Percentiles rank a stretch among this genome's conserved stretches.
These are phyloP conservation scores for Ustilago xerochloae DNA, from an alignment of 1,284 basidiomycete species.

Conservation along the genomic window DNA sequence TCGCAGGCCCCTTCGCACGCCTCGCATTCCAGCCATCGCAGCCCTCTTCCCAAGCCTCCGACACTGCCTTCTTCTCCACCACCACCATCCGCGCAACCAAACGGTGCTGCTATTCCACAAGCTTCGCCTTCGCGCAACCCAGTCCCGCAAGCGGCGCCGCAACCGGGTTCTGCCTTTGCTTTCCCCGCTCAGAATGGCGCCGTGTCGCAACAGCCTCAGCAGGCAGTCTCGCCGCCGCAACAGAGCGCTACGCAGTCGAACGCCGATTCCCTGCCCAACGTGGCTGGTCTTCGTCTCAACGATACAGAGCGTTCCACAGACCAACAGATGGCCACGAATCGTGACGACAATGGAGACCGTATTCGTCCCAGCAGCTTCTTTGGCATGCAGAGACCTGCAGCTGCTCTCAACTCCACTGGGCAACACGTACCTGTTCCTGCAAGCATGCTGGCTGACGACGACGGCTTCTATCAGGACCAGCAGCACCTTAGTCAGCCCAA, in stretches of 20 bases:
- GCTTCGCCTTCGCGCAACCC: slow-evolving; percentile 6
- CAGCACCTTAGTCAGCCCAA: slow-evolving; percentile 32
- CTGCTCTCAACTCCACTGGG: slow-evolving; percentile 42
- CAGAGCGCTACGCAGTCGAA: background rate
- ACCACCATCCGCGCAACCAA: slow-evolving; percentile 1
- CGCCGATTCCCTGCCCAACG: slow-evolving; percentile 6
- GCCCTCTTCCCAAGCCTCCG: slow-evolving; percentile 34
- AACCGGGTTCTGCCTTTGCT: slow-evolving; percentile 8
- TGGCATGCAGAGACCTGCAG: slow-evolving; percentile 54
- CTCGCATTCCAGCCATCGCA: slow-evolving; percentile 30
- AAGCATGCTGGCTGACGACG: slow-evolving; percentile 33
- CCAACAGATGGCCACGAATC: slow-evolving; percentile 1
- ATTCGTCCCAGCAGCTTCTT: slow-evolving; percentile 55
- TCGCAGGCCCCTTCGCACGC: slow-evolving; percentile 23
- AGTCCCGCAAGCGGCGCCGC: background rate
- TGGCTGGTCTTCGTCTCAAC: slow-evolving; percentile 22
- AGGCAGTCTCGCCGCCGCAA: background rate
- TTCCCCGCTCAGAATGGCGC: slow-evolving; percentile 9
- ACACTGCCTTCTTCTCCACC: slow-evolving; percentile 17
- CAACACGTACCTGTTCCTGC: slow-evolving; percentile 41
- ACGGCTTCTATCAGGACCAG: slow-evolving; percentile 39
- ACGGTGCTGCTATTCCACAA: slow-evolving; percentile 6
- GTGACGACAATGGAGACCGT: slow-evolving; percentile 29
- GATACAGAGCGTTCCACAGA: slow-evolving; percentile 10
- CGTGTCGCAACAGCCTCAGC: background rate